A percentile compares a stretch with the other conserved stretches of the same genome.
These are phyloP conservation scores for Lunularia cruciata DNA, from an alignment of 225 moss, liverwort and hornwort genomes.

Conservation along the genomic window DNA sequence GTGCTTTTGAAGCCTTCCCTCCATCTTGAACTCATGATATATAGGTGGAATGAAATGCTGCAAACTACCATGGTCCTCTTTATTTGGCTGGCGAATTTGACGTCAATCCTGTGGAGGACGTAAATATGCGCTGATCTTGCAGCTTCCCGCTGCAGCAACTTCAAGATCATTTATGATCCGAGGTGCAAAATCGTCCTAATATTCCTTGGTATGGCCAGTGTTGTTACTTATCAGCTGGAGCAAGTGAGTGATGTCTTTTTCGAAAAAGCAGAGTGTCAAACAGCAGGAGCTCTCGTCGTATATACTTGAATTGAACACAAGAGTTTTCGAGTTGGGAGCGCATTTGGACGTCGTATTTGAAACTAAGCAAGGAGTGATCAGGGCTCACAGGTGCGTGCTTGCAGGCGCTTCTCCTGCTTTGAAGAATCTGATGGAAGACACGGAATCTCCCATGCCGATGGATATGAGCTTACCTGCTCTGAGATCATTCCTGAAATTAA, in stretches of 20 bases:
- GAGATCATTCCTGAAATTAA: conserved; percentile 12
- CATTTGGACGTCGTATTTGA: conserved; percentile 21
- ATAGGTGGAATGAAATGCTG: too few species aligned
- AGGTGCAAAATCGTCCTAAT: too few species aligned
- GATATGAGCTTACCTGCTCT: conserved; percentile 30
- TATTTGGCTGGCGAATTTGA: too few species aligned
- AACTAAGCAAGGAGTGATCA: conserved; percentile 24
- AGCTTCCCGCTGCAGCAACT: too few species aligned
- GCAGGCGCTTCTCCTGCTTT: conserved; percentile 17
- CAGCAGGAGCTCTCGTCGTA: background rate
- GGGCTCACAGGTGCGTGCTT: conserved; percentile 28
- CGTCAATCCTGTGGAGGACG: too few species aligned
- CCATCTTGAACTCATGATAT: too few species aligned
- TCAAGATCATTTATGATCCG: too few species aligned
- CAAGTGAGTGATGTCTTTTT: background rate
- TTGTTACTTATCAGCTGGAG: too few species aligned
- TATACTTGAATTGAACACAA: conserved; percentile 14
- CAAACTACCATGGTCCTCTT: too few species aligned
- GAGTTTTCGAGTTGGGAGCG: conserved; percentile 15
- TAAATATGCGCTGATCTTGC: too few species aligned
- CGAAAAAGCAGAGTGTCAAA: background rate
- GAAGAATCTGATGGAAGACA: conserved; percentile 20
- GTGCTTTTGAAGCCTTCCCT: too few species aligned
- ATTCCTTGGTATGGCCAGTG: too few species aligned
- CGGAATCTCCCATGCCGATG: conserved; percentile 5